Percentiles rank a stretch among this genome's conserved stretches.
Evolutionary conservation across 2,329 filamentous ascomycete species (phyloP).

Genomic region (Scytalidium sp.): DNA sequence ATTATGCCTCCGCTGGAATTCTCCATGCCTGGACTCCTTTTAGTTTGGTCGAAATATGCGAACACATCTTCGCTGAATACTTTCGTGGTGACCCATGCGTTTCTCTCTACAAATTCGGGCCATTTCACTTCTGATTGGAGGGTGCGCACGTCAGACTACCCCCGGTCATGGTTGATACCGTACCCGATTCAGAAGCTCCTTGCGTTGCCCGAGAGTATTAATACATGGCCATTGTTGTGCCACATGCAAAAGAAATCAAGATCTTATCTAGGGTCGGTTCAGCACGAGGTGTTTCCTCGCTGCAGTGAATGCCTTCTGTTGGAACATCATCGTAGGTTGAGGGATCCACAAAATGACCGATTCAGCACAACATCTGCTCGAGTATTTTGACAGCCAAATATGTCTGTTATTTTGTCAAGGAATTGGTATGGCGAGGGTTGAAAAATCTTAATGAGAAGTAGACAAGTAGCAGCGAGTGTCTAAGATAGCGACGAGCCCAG

Average conservation of each 20-base stretch:
- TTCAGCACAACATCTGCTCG: constrained; percentile 67
- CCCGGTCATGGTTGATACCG: constrained; percentile 66
- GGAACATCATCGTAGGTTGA: constrained; percentile 65
- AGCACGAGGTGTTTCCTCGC: constrained; percentile 58
- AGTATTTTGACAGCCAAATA: constrained; percentile 51
- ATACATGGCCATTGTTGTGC: constrained; percentile 71
- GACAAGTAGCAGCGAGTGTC: no score
- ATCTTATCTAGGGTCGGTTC: constrained; percentile 59
- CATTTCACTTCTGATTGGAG: constrained; percentile 65
- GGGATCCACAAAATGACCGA: constrained; percentile 69
- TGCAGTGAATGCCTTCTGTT: constrained; percentile 58
- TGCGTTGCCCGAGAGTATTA: constrained; percentile 68
- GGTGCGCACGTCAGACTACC: constrained; percentile 68
- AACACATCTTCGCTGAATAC: constrained; percentile 70
- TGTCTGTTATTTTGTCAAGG: constrained; percentile 54
- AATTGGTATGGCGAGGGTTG: no score
- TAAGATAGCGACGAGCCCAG: no score
- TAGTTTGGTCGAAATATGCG: constrained; percentile 58
- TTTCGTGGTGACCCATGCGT: constrained; percentile 68
- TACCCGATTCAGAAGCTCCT: constrained; percentile 72
- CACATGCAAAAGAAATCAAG: constrained; percentile 71
- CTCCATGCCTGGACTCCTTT: constrained; percentile 42
- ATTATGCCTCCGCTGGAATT: constrained; percentile 64
- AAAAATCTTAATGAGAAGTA: no score
- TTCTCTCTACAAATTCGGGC: constrained; percentile 63